Evolutionary conservation across 805 yeast species (phyloP).

Genomic region (Kuraishia capsulata): DNA sequence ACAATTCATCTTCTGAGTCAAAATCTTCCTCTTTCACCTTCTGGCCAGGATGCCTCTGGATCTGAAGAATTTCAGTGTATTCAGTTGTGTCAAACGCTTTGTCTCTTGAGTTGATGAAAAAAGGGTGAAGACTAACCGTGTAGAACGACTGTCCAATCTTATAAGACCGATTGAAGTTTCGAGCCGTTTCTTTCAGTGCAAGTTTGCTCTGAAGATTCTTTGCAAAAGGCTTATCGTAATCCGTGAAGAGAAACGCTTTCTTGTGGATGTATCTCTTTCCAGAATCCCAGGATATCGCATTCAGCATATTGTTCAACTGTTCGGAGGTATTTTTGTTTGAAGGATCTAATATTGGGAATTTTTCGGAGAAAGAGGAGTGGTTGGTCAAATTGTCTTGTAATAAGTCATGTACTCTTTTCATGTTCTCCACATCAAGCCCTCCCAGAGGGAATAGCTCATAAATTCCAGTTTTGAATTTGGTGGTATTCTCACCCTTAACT

Average conservation of each 20-base stretch:
- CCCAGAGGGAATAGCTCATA: constrained; percentile 39
- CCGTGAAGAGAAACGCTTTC: constrained; percentile 65
- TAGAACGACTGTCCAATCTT: background rate
- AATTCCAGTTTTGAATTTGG: constrained; percentile 24
- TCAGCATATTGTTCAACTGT: constrained; percentile 34
- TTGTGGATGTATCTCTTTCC: constrained; percentile 36
- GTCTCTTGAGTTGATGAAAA: constrained; percentile 36
- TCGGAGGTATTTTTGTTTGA: constrained; percentile 12
- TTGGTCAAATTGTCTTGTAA: constrained; percentile 31
- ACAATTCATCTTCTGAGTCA: constrained; percentile 1
- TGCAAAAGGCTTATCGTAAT: constrained; percentile 59
- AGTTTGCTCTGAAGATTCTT: constrained; percentile 29
- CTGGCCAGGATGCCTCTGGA: constrained; percentile 5
- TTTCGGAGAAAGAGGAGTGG: constrained; percentile 9
- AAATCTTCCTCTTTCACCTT: background rate
- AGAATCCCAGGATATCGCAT: constrained; percentile 14
- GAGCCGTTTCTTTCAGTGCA: constrained; percentile 45
- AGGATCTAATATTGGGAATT: constrained; percentile 17
- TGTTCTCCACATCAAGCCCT: constrained; percentile 45
- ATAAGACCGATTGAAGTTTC: constrained; percentile 46
- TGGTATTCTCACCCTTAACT: constrained; percentile 21
- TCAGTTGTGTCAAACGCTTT: constrained; percentile 35
- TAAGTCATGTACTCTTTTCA: constrained; percentile 45
- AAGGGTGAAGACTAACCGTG: constrained; percentile 39
- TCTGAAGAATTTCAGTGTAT: constrained; percentile 44